A percentile compares a stretch with the other conserved stretches of the same genome.
phyloP scores from a whole-genome alignment of 2,329 filamentous ascomycete species.

The Basipetospora chlamydospora region DNA sequence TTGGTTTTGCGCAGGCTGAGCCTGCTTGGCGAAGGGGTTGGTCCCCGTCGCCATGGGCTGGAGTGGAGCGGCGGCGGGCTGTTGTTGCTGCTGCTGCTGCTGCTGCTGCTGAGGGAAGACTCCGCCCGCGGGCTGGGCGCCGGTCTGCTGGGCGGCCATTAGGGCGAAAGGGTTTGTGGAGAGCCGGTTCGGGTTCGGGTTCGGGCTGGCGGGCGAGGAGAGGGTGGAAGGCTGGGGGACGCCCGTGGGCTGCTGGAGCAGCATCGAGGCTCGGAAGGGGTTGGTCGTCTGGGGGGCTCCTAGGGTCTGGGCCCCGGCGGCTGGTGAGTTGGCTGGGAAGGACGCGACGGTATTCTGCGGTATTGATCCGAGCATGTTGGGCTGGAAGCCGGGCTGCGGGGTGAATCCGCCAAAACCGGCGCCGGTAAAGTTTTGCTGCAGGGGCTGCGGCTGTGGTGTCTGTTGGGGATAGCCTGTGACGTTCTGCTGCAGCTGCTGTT shows the following conservation, averaged over 20 bases:
- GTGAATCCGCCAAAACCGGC: conserved; percentile 76
- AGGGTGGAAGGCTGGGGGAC: conserved; percentile 27
- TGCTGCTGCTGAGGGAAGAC: conserved; percentile 9
- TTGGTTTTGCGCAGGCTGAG: conserved; percentile 16
- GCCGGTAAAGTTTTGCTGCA: conserved; percentile 44
- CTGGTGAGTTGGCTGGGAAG: conserved; percentile 34
- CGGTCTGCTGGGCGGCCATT: conserved; percentile 27
- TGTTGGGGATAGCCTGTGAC: conserved; percentile 13
- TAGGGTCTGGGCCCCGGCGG: conserved; percentile 22
- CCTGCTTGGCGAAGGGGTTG: conserved; percentile 40
- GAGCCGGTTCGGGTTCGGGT: conserved; percentile 35
- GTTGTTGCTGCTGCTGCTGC: conserved; percentile 17
- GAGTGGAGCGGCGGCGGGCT: conserved; percentile 16
- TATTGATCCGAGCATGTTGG: conserved; percentile 37
- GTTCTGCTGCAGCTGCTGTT: conserved; percentile 15
- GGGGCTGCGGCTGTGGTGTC: conserved; percentile 20
- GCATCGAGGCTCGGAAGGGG: conserved; percentile 85
- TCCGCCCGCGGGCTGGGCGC: conserved; percentile 8
- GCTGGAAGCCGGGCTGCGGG: conserved; percentile 44
- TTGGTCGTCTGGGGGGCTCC: conserved; percentile 58
- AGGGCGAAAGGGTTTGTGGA: conserved; percentile 84
- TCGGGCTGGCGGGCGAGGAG: conserved; percentile 27
- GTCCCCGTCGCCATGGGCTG: conserved; percentile 38
- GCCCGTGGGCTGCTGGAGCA: conserved; percentile 45
- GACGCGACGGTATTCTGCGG: conserved; percentile 39